phyloP scores from a whole-genome alignment of 176 grass and related monocot species.

The Alloteropsis semialata region DNA sequence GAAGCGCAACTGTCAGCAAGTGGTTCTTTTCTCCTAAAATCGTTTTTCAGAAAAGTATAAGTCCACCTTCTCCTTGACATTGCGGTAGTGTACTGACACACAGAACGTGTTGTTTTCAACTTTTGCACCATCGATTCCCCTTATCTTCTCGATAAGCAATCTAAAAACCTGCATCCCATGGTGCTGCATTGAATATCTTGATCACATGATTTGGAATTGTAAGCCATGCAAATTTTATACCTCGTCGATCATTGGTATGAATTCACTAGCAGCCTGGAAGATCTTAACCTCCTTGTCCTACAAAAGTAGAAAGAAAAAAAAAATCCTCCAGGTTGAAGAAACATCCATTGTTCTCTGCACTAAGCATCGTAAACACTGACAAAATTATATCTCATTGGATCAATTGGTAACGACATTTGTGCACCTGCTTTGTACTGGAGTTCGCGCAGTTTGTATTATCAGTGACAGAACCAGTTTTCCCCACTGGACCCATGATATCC shows the following conservation, averaged over 20 bases:
- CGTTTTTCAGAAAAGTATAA: background rate
- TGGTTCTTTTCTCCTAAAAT: background rate
- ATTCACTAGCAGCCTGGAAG: conserved; percentile 64
- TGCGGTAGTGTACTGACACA: conserved; percentile 74
- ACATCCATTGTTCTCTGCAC: background rate
- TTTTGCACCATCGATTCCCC: conserved; percentile 44
- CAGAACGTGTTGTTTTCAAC: conserved; percentile 82
- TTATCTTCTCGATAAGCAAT: conserved; percentile 54
- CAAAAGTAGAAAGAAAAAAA: background rate
- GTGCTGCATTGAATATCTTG: background rate
- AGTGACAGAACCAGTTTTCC: conserved; percentile 18
- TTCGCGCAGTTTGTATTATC: background rate
- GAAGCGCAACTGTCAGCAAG: background rate
- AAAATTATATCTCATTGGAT: background rate
- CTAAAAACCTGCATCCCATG: conserved; percentile 46
- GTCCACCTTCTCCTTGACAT: conserved; percentile 58
- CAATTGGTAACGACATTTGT: background rate
- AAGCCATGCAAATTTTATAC: conserved; percentile 13
- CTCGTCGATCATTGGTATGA: conserved; percentile 68
- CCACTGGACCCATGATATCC: conserved; percentile 67
- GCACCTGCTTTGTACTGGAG: background rate
- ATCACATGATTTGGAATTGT: background rate
- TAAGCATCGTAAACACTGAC: background rate
- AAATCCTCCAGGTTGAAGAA: background rate
- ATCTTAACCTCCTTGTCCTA: conserved; percentile 58